These are phyloP conservation scores for Pestalotiopsis sp. DNA, from an alignment of 2,329 filamentous ascomycete species.

Conservation along the genomic window DNA sequence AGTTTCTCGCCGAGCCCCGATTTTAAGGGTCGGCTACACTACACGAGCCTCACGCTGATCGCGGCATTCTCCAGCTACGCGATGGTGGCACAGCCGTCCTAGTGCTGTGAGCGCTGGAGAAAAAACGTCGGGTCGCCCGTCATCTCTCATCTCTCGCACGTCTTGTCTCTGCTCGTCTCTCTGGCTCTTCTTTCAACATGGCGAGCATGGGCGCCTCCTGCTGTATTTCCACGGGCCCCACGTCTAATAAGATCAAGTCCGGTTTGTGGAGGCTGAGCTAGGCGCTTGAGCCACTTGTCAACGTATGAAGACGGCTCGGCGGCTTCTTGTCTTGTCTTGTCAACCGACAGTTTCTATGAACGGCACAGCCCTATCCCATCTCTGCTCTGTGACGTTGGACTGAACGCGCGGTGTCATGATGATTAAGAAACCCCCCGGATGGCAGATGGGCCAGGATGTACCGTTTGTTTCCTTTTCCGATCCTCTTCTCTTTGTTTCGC, in stretches of 20 bases:
- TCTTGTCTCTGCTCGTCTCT: not conserved
- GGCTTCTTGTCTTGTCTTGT: not conserved
- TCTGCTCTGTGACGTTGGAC: not conserved
- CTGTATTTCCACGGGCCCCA: constrained; percentile 17
- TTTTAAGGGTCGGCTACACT: not conserved
- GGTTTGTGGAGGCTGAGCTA: constrained; percentile 17
- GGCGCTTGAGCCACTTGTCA: constrained; percentile 12
- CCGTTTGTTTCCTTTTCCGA: not conserved
- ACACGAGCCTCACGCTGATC: constrained; percentile 15
- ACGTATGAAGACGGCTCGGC: not conserved
- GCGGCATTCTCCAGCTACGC: constrained; percentile 14
- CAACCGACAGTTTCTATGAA: not conserved
- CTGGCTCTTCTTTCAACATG: not conserved
- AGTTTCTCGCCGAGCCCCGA: constrained; percentile 3
- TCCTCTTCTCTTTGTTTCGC: not conserved
- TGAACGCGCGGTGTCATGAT: not conserved
- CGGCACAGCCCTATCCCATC: not conserved
- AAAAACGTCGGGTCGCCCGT: constrained; percentile 4
- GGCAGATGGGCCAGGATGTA: not conserved
- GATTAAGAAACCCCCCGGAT: not conserved
- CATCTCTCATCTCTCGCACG: constrained; percentile 4
- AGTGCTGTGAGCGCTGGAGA: not conserved
- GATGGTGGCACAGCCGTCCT: constrained; percentile 15
- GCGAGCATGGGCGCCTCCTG: constrained; percentile 3
- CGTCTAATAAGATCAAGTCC: constrained; percentile 9